A percentile compares a stretch with the other conserved stretches of the same genome.
Conservation (phyloP, 2,329 filamentous ascomycete species). For the Ampelomyces quisqualis region DNA sequence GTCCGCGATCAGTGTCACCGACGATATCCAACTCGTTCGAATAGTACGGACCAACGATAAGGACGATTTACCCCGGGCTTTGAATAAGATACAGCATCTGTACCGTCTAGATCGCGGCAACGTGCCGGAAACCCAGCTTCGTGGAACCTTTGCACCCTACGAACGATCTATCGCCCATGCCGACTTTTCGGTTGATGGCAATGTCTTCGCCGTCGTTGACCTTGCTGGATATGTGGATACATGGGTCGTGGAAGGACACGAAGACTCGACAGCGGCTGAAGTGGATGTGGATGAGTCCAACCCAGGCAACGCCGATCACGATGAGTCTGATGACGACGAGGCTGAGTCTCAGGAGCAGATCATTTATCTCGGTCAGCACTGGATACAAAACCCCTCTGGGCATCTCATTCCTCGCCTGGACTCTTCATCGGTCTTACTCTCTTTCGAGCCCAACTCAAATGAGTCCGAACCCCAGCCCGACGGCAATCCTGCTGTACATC, state of each 20-base stretch:
- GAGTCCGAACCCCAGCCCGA: slow-evolving; percentile 38
- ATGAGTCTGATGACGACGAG: slow-evolving; percentile 49
- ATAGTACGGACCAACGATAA: slow-evolving; percentile 47
- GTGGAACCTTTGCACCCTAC: slow-evolving; percentile 73
- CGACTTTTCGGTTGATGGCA: slow-evolving; percentile 78
- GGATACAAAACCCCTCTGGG: slow-evolving; percentile 72
- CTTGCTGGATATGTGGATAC: slow-evolving; percentile 83
- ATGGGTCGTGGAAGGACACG: slow-evolving; percentile 69
- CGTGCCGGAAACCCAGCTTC: slow-evolving; percentile 42
- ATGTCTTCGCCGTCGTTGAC: slow-evolving; percentile 76
- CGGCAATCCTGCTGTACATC: slow-evolving; percentile 52
- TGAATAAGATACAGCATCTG: slow-evolving; percentile 44
- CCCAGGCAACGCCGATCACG: slow-evolving; percentile 27
- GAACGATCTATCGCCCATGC: slow-evolving; percentile 72
- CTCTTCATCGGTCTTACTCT: slow-evolving; percentile 48
- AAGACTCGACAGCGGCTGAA: slow-evolving; percentile 50
- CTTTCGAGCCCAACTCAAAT: slow-evolving; percentile 46
- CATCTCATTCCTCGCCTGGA: slow-evolving; percentile 50
- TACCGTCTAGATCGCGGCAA: slow-evolving; percentile 40
- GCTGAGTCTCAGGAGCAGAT: slow-evolving; percentile 47
- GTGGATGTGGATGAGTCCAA: slow-evolving; percentile 42
- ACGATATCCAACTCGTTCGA: slow-evolving; percentile 51
- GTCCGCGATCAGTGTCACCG: slow-evolving; percentile 53
- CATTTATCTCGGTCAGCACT: slow-evolving; percentile 63
- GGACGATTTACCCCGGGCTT: slow-evolving; percentile 40